These are phyloP conservation scores for Tetradesmus obliquus DNA, from an alignment of 139 green algal genomes.

Conservation along the genomic window DNA sequence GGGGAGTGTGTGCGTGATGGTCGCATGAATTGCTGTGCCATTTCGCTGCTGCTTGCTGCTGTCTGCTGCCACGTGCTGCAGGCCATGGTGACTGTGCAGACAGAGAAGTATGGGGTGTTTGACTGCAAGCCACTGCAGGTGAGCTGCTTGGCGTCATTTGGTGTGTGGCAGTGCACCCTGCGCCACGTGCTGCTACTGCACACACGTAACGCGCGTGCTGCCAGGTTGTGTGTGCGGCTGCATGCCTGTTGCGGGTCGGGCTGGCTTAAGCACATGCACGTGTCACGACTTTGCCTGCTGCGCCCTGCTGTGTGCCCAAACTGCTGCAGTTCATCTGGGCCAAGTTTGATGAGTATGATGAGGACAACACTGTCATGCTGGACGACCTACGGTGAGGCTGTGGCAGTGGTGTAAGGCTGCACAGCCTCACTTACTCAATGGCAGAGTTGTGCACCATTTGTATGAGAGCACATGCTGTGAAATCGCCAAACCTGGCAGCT, in stretches of 20 bases:
- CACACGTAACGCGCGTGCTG: too few species aligned
- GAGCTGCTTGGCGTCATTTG: conserved; percentile 78
- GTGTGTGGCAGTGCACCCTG: not conserved
- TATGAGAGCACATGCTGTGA: too few species aligned
- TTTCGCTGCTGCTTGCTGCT: not conserved
- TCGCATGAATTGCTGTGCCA: too few species aligned
- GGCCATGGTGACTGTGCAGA: conserved; percentile 41
- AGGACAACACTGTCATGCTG: conserved; percentile 96
- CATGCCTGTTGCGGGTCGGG: too few species aligned
- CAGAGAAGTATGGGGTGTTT: conserved; percentile 78
- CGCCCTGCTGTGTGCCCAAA: conserved; percentile 70
- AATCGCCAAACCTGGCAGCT: too few species aligned
- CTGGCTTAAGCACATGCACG: too few species aligned
- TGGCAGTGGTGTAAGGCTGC: too few species aligned
- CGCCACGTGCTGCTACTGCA: too few species aligned
- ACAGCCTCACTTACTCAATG: too few species aligned
- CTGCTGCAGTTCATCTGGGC: conserved; percentile 90
- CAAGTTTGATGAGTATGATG: conserved; percentile 75
- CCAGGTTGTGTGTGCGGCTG: too few species aligned
- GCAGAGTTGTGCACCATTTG: too few species aligned
- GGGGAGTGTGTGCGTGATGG: too few species aligned
- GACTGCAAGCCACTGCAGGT: conserved; percentile 97
- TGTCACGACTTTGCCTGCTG: not conserved
- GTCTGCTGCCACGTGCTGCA: not conserved
- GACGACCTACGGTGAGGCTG: conserved; percentile 86